Percentiles rank a stretch among this genome's conserved stretches.
Conservation (phyloP, 371 early-diverging fungal species). For the Parasitella parasitica region DNA sequence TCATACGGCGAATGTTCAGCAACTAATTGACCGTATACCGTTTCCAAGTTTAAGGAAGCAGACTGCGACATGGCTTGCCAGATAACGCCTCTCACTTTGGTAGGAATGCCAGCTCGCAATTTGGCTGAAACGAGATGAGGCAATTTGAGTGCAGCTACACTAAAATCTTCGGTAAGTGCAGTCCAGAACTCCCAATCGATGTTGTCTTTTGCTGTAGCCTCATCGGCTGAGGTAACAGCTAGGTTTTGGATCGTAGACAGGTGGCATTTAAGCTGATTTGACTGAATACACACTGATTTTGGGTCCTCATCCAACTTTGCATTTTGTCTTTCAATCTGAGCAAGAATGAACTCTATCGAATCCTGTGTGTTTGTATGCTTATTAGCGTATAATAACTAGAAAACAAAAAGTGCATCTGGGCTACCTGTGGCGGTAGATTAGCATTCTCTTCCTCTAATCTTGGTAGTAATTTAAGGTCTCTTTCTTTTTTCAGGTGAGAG, state of each 20-base stretch:
- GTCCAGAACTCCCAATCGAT: conserved; percentile 95
- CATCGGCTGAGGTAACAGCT: conserved; percentile 22
- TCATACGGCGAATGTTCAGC: conserved; percentile 82
- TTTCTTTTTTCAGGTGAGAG: conserved; percentile 6
- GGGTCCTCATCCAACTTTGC: conserved; percentile 58
- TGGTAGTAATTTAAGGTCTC: conserved; percentile 40
- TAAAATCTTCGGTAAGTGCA: conserved; percentile 83
- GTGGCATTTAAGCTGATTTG: conserved; percentile 53
- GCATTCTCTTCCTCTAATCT: conserved; percentile 47
- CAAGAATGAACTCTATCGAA: conserved; percentile 56
- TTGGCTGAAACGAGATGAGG: conserved; percentile 68
- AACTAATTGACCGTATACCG: conserved; percentile 80
- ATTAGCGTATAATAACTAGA: too few relatives aligned
- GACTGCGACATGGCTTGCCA: conserved; percentile 92
- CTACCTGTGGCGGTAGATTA: conserved; percentile 40
- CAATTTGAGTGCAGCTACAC: conserved; percentile 54
- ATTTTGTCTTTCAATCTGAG: conserved; percentile 62
- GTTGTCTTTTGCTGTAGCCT: conserved; percentile 31
- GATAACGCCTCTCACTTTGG: conserved; percentile 84
- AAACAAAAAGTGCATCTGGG: too few relatives aligned
- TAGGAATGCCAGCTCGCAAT: conserved; percentile 82
- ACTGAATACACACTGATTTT: conserved; percentile 55
- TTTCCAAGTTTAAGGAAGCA: conserved; percentile 75
- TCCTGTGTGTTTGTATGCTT: conserved; percentile 29
- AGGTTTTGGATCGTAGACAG: conserved; percentile 51